Conservation (phyloP, 2,329 filamentous ascomycete genomes). For the Fusarium nanum region DNA sequence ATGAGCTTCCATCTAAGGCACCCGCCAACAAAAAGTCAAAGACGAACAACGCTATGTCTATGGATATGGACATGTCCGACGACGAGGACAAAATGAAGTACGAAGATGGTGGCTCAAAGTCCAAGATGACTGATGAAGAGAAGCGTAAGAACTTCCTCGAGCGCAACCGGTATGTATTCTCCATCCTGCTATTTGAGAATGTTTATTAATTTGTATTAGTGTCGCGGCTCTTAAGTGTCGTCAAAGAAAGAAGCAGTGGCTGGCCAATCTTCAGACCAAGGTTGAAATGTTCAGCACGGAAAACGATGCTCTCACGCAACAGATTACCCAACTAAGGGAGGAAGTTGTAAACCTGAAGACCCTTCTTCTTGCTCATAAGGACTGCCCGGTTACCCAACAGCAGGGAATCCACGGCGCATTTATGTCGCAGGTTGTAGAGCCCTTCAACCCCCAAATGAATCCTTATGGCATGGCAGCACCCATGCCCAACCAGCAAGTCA, state of each 20-base stretch:
- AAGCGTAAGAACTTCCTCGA: constrained; percentile 99
- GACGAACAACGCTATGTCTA: constrained; percentile 46
- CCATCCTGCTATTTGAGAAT: background rate
- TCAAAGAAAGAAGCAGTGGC: constrained; percentile 98
- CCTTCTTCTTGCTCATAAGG: constrained; percentile 91
- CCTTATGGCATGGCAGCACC: constrained; percentile 68
- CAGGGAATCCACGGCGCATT: constrained; percentile 72
- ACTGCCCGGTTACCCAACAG: constrained; percentile 91
- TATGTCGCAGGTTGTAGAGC: constrained; percentile 67
- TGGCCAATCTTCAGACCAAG: constrained; percentile 92
- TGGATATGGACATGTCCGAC: constrained; percentile 58
- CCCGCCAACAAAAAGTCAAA: constrained; percentile 78
- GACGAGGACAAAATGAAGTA: constrained; percentile 58
- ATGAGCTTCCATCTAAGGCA: constrained; percentile 71
- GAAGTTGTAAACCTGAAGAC: constrained; percentile 97
- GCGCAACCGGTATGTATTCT: constrained; percentile 81
- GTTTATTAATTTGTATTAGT: constrained; percentile 59
- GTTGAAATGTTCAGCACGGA: constrained; percentile 93
- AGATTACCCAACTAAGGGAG: constrained; percentile 86
- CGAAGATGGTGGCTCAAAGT: constrained; percentile 40
- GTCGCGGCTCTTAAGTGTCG: constrained; percentile 97
- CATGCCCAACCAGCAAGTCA: constrained; percentile 65
- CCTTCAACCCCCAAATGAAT: constrained; percentile 67
- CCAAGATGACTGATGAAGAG: constrained; percentile 76
- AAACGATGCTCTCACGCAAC: constrained; percentile 86